A percentile compares a stretch with the other conserved stretches of the same genome.
phyloP scores from a whole-genome alignment of 148 eudicot species.

The Nepenthes gracilis region DNA sequence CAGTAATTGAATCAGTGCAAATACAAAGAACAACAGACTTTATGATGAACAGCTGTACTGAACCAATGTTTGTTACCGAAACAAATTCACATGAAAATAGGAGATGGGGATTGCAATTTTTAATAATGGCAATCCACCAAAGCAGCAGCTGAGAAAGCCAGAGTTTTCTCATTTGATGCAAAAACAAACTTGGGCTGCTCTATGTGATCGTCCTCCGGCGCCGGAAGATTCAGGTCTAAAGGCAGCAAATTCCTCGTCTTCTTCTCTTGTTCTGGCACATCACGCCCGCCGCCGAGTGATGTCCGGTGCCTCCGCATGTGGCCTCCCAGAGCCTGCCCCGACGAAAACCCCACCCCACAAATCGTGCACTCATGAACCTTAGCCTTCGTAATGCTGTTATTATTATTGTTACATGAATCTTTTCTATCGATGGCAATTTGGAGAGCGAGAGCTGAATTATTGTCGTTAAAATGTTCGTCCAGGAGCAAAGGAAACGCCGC shows the following conservation, averaged over 20 bases:
- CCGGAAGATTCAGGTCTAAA: constrained; percentile 83
- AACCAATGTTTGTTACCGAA: too few relatives aligned
- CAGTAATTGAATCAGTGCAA: too few relatives aligned
- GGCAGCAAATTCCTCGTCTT: constrained; percentile 16
- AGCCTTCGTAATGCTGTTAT: neutral
- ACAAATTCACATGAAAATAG: too few relatives aligned
- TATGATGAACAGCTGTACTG: too few relatives aligned
- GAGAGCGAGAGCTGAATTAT: neutral
- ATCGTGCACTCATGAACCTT: constrained; percentile 80
- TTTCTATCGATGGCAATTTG: neutral
- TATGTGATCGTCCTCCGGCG: constrained; percentile 39
- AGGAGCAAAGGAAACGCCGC: neutral
- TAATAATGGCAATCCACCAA: constrained; percentile 72
- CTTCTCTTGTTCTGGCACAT: constrained; percentile 8
- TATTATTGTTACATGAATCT: neutral
- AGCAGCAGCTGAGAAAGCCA: constrained; percentile 42
- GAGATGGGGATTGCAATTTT: neutral
- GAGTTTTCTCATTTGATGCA: constrained; percentile 32
- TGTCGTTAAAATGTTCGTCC: neutral
- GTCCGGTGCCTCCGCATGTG: constrained; percentile 86
- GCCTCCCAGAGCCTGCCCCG: constrained; percentile 95
- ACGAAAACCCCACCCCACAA: constrained; percentile 72
- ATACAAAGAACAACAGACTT: too few relatives aligned
- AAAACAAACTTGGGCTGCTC: constrained; percentile 28
- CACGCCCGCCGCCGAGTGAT: constrained; percentile 1